Percentiles rank a stretch among this genome's conserved stretches.
phyloP scores from a whole-genome alignment of 352 stramenopile species.

The Phytophthora aleatoria region DNA sequence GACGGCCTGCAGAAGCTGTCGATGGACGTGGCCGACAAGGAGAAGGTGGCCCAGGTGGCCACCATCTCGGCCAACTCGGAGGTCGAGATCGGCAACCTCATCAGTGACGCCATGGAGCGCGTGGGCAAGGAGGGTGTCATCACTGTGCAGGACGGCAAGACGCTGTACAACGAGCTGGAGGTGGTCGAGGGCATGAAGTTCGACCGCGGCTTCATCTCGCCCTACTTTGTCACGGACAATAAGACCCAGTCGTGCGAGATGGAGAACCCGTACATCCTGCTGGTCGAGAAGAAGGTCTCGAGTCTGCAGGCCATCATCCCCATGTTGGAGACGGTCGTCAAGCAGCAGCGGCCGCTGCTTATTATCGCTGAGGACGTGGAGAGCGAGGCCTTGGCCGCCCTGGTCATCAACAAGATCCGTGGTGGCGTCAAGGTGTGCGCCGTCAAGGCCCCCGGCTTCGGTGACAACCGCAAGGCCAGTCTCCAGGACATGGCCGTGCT shows the following conservation, averaged over 20 bases:
- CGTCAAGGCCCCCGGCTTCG: conserved; percentile 99
- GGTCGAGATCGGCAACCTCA: conserved; percentile 97
- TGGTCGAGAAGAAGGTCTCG: conserved; percentile 99
- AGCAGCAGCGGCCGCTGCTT: conserved; percentile 96
- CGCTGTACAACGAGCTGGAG: conserved; percentile 99
- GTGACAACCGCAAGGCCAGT: conserved; percentile 99
- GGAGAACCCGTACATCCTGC: conserved; percentile 98
- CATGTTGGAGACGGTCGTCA: conserved; percentile 97
- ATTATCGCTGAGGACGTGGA: conserved; percentile 99
- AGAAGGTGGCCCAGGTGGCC: conserved; percentile 99
- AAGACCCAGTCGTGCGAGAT: conserved; percentile 99
- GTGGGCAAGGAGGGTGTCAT: conserved; percentile 99
- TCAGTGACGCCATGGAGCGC: conserved; percentile 99
- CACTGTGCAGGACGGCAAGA: conserved; percentile 99
- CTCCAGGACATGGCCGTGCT: conserved; percentile 99
- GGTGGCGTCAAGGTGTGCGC: conserved; percentile 99
- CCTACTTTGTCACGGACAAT: conserved; percentile 99
- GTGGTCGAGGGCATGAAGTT: conserved; percentile 99
- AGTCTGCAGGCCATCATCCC: conserved; percentile 96
- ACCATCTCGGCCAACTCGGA: conserved; percentile 99
- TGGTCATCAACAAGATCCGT: conserved; percentile 99
- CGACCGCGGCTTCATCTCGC: conserved; percentile 99
- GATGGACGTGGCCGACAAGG: conserved; percentile 97
- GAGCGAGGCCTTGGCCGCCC: conserved; percentile 97
- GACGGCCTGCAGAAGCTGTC: conserved; percentile 95